Percentiles rank a stretch among this genome's conserved stretches.
phyloP scores from a whole-genome alignment of 805 yeast species.

The Phaffomyces opuntiae region DNA sequence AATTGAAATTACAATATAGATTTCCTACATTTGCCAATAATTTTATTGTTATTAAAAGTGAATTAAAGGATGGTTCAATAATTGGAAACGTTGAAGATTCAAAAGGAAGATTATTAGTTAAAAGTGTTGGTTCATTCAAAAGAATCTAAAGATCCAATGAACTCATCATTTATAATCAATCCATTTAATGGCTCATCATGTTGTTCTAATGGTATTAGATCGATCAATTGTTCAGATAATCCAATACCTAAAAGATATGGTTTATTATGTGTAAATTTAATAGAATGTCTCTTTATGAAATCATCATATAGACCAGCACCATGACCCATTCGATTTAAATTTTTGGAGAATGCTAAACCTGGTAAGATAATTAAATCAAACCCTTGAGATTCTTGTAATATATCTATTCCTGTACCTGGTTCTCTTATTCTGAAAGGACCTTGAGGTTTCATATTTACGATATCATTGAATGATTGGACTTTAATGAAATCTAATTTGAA shows the following conservation, averaged over 20 bases:
- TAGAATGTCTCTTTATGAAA: constrained; percentile 44
- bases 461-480: constrained; percentile 35
- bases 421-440: constrained; percentile 67
- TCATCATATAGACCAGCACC: constrained; percentile 94
- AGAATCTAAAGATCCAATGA: constrained; percentile 7
- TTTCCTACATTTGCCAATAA: constrained; percentile 76
- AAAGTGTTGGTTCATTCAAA: constrained; percentile 43
- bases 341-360: constrained; percentile 68
- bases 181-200: constrained; percentile 60
- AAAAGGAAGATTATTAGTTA: constrained; percentile 49
- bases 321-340: constrained; percentile 62
- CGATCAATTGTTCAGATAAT: constrained; percentile 53
- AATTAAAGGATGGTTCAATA: constrained; percentile 32
- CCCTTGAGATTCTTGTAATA: constrained; percentile 26
- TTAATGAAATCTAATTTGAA: constrained; percentile 51
- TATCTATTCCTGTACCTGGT: constrained; percentile 37
- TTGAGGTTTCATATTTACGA: constrained; percentile 45
- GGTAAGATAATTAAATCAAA: constrained; percentile 77
- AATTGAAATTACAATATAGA: constrained; percentile 46
- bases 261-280: constrained; percentile 8
- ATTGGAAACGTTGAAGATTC: constrained; percentile 47
- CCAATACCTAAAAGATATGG: constrained; percentile 56
- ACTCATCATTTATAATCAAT: constrained; percentile 36
- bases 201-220: constrained; percentile 44
- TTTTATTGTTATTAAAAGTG: constrained; percentile 59